Evolutionary conservation across 176 grass and related monocot genomes (phyloP).

Genomic region (Typha latifolia): DNA sequence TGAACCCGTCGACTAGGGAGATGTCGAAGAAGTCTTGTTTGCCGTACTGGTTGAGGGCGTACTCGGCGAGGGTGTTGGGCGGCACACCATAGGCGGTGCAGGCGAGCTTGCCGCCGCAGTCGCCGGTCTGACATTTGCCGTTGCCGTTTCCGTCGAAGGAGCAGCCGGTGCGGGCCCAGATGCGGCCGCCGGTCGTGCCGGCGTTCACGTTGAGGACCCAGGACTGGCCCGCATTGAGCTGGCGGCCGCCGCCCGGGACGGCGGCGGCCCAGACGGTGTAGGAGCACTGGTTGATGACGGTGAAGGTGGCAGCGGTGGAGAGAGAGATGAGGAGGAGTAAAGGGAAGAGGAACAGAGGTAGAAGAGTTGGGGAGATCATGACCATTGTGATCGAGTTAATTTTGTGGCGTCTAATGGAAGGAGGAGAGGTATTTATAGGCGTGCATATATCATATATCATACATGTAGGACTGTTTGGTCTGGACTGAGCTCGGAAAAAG

Average conservation of each 20-base stretch:
- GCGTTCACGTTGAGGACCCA: slow-evolving; percentile 17
- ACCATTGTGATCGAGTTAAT: too few relatives aligned
- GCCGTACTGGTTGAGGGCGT: slow-evolving; percentile 12
- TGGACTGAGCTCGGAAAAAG: too few relatives aligned
- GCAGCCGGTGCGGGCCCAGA: slow-evolving; percentile 61
- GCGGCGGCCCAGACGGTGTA: slow-evolving; percentile 37
- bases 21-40: slow-evolving; percentile 47
- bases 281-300: slow-evolving; percentile 35
- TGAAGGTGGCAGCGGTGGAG: slow-evolving; percentile 21
- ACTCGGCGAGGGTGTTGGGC: slow-evolving; percentile 43
- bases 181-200: slow-evolving; percentile 17
- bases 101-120: slow-evolving; percentile 36
- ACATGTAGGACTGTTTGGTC: too few relatives aligned
- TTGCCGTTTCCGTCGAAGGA: slow-evolving; percentile 32
- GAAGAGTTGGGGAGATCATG: too few relatives aligned
- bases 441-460: too few relatives aligned
- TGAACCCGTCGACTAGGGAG: slow-evolving; percentile 55
- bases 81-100: slow-evolving; percentile 26
- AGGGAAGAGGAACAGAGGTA: neutral
- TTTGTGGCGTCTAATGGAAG: too few relatives aligned
- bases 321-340: neutral
- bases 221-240: slow-evolving; percentile 25
- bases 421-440: too few relatives aligned
- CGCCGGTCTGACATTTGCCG: slow-evolving; percentile 37
- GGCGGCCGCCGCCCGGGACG: slow-evolving; percentile 21